A percentile compares a stretch with the other conserved stretches of the same genome.
Evolutionary conservation across 192 early-diverging fungal genomes (phyloP).

Genomic region (Umbelopsis sp.): DNA sequence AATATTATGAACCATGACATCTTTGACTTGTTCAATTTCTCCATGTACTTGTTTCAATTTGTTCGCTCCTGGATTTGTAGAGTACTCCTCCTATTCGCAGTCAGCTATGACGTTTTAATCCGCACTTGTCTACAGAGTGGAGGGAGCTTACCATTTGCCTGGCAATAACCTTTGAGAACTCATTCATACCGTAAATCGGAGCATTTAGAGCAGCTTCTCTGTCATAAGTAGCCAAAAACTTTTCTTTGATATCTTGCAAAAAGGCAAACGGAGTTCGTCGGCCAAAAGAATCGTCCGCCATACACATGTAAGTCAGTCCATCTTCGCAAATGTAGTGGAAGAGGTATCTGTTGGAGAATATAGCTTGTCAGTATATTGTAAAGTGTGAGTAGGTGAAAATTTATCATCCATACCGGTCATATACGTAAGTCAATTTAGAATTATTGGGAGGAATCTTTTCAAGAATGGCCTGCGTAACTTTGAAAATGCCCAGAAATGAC

Average conservation of each 20-base stretch:
- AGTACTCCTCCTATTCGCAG: conserved; percentile 67
- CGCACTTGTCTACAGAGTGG: not conserved
- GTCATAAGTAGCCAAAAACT: conserved; percentile 61
- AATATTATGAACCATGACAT: conserved; percentile 96
- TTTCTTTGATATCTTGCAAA: conserved; percentile 76
- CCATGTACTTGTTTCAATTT: conserved; percentile 80
- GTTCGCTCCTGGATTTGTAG: conserved; percentile 71
- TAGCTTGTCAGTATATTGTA: not conserved
- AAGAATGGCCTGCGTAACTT: conserved; percentile 84
- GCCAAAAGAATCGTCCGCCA: conserved; percentile 72
- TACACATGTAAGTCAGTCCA: conserved; percentile 84
- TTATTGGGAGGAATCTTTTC: conserved; percentile 90
- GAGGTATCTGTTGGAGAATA: conserved; percentile 60
- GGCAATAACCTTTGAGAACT: conserved; percentile 81
- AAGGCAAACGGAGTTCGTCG: conserved; percentile 90
- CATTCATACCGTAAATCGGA: conserved; percentile 74
- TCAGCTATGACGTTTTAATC: not conserved
- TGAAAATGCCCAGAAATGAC: conserved; percentile 1
- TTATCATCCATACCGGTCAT: conserved; percentile 62
- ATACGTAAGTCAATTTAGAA: conserved; percentile 90
- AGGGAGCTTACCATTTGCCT: conserved; percentile 69
- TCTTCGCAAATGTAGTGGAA: conserved; percentile 88
- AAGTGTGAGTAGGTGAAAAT: not conserved
- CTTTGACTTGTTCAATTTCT: conserved; percentile 91
- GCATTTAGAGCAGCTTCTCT: conserved; percentile 56